Evolutionary conservation across 1,139 yeast species (phyloP), one percentile per base, ranked within the genome.

Genomic region (Yamadazyma spencermartinsiae): DNA sequence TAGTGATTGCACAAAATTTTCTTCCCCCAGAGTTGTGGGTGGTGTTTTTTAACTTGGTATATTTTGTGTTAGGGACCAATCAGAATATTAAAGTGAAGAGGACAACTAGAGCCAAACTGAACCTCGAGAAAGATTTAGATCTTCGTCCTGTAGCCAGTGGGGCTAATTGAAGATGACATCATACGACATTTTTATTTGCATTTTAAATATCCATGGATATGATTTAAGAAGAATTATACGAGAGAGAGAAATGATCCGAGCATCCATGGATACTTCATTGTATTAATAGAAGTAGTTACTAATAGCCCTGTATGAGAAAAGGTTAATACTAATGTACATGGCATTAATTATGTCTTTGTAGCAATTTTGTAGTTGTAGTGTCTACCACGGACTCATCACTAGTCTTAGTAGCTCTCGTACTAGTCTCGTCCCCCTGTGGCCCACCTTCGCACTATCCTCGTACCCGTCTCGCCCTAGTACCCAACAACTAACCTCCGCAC

Each of bases 11-110:
- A n/a, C 96, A 88, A 58, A 79, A 72, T 41, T 84, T 75, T 54
- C 57, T 88, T 23, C 75, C 79, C 13, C 88, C 88, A 11, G 81
- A 82, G 47, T 74, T 84, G 34, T 88, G 96, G 96, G 88, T 86
- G 7, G 87, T 87, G 2, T 86, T 86, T 63, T 86, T 86, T 66
- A 81, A 82, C 45, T 55, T 83, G 44, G 81, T 87, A 31, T 86
- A 81, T 51, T 87, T 87, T 54, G 58, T 84, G 28, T 65, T 88
- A 46, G 89, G 92, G 13, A 86, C 95, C 4, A 77, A 78, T 50
- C 92, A 87, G 60, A 88, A 88, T 60, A 76, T 83, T 33, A 67
- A 75, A 52, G 68, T 84, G 54, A 83, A 84, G 66, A 55, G 21
- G n/a, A 38, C 23, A 6, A 24, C 9, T 6, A 14, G 24, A 10